A percentile compares a stretch with the other conserved stretches of the same genome.
Conservation (phyloP, 2,329 filamentous ascomycete genomes). For the Trichoderma breve region DNA sequence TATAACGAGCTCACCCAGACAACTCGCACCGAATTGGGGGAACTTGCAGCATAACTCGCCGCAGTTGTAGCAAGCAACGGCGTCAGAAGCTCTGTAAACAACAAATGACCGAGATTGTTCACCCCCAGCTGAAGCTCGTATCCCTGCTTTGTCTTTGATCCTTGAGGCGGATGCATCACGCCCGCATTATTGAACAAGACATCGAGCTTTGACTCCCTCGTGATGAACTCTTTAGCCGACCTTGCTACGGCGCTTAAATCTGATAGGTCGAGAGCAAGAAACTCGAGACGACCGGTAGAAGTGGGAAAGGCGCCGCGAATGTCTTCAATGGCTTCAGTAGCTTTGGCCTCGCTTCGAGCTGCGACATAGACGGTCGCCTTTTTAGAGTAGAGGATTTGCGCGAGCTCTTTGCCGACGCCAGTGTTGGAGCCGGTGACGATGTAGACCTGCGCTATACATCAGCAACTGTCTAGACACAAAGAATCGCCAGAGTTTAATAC, state of each 20-base stretch:
- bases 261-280: slow-evolving; percentile 42
- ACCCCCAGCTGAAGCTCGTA: slow-evolving; percentile 42
- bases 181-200: slow-evolving; percentile 45
- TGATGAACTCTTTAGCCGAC: slow-evolving; percentile 28
- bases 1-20: slow-evolving; percentile 34
- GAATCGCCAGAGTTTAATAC: slow-evolving; percentile 39
- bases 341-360: slow-evolving; percentile 46
- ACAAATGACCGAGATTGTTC: slow-evolving; percentile 41
- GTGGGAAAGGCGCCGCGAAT: slow-evolving; percentile 25
- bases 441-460: slow-evolving; percentile 37
- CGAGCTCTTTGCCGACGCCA: slow-evolving; percentile 50
- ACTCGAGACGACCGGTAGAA: slow-evolving; percentile 28
- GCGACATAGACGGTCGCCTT: slow-evolving; percentile 55
- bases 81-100: slow-evolving; percentile 39
- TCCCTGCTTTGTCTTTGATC: slow-evolving; percentile 25
- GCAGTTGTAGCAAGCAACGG: slow-evolving; percentile 36
- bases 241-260: slow-evolving; percentile 33
- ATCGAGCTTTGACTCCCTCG: slow-evolving; percentile 32
- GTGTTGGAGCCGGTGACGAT: slow-evolving; percentile 46
- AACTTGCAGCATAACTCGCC: slow-evolving; percentile 28
- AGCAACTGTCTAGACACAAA: background rate
- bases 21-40: slow-evolving; percentile 28
- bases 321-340: slow-evolving; percentile 40
- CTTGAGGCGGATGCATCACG: slow-evolving; percentile 39
- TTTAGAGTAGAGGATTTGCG: slow-evolving; percentile 50